A percentile compares a stretch with the other conserved stretches of the same genome.
These are phyloP conservation scores for Metschnikowia peoriensis DNA, from an alignment of 805 yeast genomes.

Conservation along the genomic window DNA sequence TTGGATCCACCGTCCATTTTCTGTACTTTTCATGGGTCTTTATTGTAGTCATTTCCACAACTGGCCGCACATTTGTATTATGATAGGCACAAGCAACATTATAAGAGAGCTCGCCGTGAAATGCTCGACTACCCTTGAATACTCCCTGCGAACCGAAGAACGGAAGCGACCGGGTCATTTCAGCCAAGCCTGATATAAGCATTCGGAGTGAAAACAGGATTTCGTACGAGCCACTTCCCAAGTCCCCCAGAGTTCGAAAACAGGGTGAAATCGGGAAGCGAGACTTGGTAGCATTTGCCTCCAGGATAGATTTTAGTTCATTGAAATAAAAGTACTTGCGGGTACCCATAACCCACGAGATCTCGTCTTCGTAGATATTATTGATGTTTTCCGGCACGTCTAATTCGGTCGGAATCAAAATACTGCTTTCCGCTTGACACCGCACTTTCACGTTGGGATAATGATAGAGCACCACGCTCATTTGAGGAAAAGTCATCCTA, in stretches of 20 bases:
- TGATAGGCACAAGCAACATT: constrained; percentile 10
- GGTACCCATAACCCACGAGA: not conserved
- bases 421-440: constrained; percentile 13
- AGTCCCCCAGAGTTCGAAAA: constrained; percentile 1
- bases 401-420: constrained; percentile 11
- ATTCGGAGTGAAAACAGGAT: constrained; percentile 3
- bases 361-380: not conserved
- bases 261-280: constrained; percentile 13
- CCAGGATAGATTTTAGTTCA: constrained; percentile 6
- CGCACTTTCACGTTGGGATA: constrained; percentile 15
- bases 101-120: constrained; percentile 2
- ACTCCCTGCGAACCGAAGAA: constrained; percentile 1
- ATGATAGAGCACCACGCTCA: constrained; percentile 1
- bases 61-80: constrained; percentile 10
- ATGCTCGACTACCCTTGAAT: not conserved
- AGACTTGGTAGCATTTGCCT: not conserved
- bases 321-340: not conserved
- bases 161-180: constrained; percentile 7
- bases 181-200: not conserved
- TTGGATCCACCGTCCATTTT: constrained; percentile 10
- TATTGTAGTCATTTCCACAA: constrained; percentile 9
- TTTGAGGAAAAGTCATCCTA: constrained; percentile 7
- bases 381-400: constrained; percentile 2
- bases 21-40: constrained; percentile 4
- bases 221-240: constrained; percentile 9